Percentiles rank a stretch among this genome's conserved stretches.
These are phyloP conservation scores for Nicotiana undulata DNA, from an alignment of 257 asterid genomes.

Conservation along the genomic window DNA sequence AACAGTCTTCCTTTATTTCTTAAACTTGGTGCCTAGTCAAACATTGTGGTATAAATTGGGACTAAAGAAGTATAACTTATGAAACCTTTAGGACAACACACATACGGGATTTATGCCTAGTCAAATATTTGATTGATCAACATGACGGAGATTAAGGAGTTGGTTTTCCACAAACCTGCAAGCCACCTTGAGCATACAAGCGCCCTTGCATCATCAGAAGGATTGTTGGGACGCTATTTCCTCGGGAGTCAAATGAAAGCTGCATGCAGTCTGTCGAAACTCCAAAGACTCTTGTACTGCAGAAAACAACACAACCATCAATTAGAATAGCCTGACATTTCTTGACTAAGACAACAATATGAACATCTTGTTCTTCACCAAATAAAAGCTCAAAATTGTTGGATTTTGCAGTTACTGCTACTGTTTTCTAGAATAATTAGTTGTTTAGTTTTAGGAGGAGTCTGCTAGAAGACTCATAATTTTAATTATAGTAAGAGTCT, in stretches of 20 bases:
- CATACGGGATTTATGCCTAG: neutral
- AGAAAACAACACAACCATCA: neutral
- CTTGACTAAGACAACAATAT: neutral
- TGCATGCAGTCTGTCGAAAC: constrained; percentile 96
- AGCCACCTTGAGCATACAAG: constrained; percentile 65
- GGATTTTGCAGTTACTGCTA: no score
- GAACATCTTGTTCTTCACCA: neutral
- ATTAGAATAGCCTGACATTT: neutral
- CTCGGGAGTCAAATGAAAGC: constrained; percentile 78
- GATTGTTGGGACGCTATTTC: constrained; percentile 79
- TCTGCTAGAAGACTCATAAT: no score
- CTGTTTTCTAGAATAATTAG: no score
- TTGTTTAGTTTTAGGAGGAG: no score
- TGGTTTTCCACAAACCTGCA: constrained; percentile 40
- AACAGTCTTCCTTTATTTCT: no score
- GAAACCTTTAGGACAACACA: neutral
- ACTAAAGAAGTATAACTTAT: neutral
- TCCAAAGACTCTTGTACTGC: constrained; percentile 79
- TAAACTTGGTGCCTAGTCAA: no score
- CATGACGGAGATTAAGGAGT: neutral
- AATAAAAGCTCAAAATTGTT: neutral
- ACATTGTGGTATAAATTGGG: no score
- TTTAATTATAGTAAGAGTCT: no score
- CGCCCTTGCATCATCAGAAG: constrained; percentile 87
- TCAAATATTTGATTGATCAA: neutral